Evolutionary conservation across 2,329 filamentous ascomycete genomes (phyloP).

Genomic region (Graphilbum ipis-grandicollis): DNA sequence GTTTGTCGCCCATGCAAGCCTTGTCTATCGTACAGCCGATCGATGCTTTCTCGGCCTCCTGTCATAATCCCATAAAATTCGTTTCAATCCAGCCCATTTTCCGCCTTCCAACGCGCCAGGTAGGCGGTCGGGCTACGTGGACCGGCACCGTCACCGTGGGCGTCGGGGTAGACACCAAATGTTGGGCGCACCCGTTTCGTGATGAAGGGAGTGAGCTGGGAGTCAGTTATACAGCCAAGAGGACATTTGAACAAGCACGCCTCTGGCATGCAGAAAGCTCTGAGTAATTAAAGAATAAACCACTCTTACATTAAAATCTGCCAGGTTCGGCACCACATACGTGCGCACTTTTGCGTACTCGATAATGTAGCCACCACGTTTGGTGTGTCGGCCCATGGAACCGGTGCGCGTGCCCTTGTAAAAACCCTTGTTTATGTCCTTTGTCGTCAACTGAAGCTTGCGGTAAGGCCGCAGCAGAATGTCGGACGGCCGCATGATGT

Average conservation of each 20-base stretch:
- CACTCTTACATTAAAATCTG: conserved; percentile 55
- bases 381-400: conserved; percentile 70
- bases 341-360: conserved; percentile 82
- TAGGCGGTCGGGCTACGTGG: conserved; percentile 45
- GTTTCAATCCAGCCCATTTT: conserved; percentile 40
- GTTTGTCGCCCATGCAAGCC: no score
- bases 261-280: no score
- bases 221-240: no score
- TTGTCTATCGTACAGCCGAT: no score
- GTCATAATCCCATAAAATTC: not conserved
- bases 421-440: conserved; percentile 82
- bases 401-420: conserved; percentile 94
- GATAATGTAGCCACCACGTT: conserved; percentile 67
- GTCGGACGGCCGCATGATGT: conserved; percentile 51
- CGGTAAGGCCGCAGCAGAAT: conserved; percentile 50
- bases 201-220: conserved; percentile 66
- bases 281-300: no score
- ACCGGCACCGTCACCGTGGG: conserved; percentile 31
- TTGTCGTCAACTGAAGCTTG: conserved; percentile 73
- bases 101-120: conserved; percentile 47
- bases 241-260: no score
- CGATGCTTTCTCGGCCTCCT: not conserved
- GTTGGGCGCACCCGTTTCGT: conserved; percentile 36
- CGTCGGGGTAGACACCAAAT: conserved; percentile 23
- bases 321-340: conserved; percentile 55